A percentile compares a stretch with the other conserved stretches of the same genome.
These are phyloP conservation scores for Debaryomyces hansenii DNA, from an alignment of 805 yeast genomes.

Conservation along the genomic window DNA sequence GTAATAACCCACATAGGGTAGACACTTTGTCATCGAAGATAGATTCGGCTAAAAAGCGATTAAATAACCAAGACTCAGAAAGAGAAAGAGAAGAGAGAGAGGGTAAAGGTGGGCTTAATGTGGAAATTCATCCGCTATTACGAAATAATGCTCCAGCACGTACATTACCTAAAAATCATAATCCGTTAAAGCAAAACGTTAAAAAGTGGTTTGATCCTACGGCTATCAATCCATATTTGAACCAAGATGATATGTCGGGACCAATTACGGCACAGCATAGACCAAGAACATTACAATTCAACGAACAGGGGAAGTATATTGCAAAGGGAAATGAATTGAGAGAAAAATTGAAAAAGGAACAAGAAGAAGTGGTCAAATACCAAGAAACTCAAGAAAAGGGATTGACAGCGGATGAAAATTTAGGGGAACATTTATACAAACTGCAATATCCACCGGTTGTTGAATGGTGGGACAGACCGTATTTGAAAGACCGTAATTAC, in stretches of 20 bases:
- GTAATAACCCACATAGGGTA: background rate
- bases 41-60: constrained; percentile 4
- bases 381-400: constrained; percentile 40
- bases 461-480: constrained; percentile 90
- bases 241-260: constrained; percentile 18
- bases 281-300: constrained; percentile 48
- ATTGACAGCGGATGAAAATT: constrained; percentile 47
- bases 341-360: constrained; percentile 33
- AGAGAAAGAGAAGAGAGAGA: background rate
- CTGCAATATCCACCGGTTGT: constrained; percentile 55
- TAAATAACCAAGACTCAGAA: background rate
- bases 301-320: constrained; percentile 63
- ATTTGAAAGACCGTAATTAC: constrained; percentile 42
- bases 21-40: background rate
- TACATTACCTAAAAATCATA: constrained; percentile 22
- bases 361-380: constrained; percentile 16
- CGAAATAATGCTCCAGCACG: constrained; percentile 27
- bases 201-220: constrained; percentile 32
- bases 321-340: constrained; percentile 54
- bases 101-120: constrained; percentile 28
- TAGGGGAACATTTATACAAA: constrained; percentile 58
- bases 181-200: constrained; percentile 29
- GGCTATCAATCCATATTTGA: constrained; percentile 39
- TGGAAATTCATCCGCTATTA: constrained; percentile 39
- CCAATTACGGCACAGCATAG: constrained; percentile 10